Base-by-base conservation (phyloP, 2,329 filamentous ascomycete species). In the Stemphylium lycopersici region DNA sequence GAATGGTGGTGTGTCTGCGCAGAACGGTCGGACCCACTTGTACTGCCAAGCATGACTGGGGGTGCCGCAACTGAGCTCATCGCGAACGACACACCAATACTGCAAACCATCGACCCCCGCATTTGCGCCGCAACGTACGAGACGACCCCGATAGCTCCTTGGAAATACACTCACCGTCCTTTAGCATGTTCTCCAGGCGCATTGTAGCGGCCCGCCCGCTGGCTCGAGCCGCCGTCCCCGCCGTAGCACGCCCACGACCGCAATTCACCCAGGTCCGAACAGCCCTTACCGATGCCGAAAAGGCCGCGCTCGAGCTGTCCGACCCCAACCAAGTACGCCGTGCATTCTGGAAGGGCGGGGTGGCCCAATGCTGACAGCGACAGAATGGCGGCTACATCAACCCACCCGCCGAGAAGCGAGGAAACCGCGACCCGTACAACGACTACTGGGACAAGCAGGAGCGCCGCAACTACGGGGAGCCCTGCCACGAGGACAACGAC, bases 391-490 rank as follows among this genome's bases (percentile, higher is more conserved):
- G 89, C 76, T 95, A 91, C 77, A 84, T 90, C 72, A 91, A 93
- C 79, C 90, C 90, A 54, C 86, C 87, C 12, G 79, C 83, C 49
- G 81, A 93, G 78, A 97, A 96, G 83, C 90, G 93, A 67, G 88
- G 92, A 77, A 90, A 91, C 80, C 91, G 95, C 75, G 95, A 98
- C 77, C 95, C 96, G 32, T 86, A 98, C 76, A 93, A 79, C 73
- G 88, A 91, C 73, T 99, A 92, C 91, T 98, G 92, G 91, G 93
- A 99, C 79, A 90, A 92, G 77, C 95, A 99, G 80, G 95, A 98
- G 78, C 88, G 93, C 75, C 87, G 95, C 71, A 98, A 99, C 83
- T 98, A 90, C 75, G 93, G 93, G 77, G 96, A 99, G 78, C 91
- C 93, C 11, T 87, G 96, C 47, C 93, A 99, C 77, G 96, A 99